These are phyloP conservation scores for Daldinia childiae DNA, from an alignment of 495 filamentous ascomycete genomes.

Conservation along the genomic window DNA sequence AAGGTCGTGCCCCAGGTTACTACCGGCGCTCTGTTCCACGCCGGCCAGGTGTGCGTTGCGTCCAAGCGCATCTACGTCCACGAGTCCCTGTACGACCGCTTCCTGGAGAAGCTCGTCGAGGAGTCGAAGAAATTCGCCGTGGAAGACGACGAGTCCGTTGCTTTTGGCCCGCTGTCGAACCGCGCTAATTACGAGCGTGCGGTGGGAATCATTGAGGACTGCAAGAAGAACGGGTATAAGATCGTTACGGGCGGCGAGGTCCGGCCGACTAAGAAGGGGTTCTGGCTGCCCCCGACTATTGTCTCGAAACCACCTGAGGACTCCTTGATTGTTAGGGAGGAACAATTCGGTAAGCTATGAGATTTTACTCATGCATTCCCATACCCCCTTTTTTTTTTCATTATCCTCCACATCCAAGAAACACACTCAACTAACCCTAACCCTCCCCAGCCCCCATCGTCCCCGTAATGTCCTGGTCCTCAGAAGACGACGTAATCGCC, in stretches of 20 bases:
- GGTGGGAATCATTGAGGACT: slow-evolving; percentile 56
- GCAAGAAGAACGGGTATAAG: slow-evolving; percentile 56
- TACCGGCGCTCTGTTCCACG: slow-evolving; percentile 66
- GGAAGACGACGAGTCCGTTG: slow-evolving; percentile 50
- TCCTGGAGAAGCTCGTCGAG: slow-evolving; percentile 63
- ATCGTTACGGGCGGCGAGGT: slow-evolving; percentile 52
- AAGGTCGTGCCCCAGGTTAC: slow-evolving; percentile 62
- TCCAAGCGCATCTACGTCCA: slow-evolving; percentile 76
- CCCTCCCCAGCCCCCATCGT: slow-evolving; percentile 59
- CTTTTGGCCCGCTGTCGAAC: slow-evolving; percentile 69
- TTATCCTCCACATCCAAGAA: not conserved
- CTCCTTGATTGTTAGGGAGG: slow-evolving; percentile 55
- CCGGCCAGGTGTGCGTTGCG: slow-evolving; percentile 63
- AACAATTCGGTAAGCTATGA: slow-evolving; percentile 57
- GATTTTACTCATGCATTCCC: not conserved
- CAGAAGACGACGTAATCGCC: slow-evolving; percentile 66
- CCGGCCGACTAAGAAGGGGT: slow-evolving; percentile 50
- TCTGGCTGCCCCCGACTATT: slow-evolving; percentile 61
- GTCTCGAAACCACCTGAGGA: slow-evolving; percentile 59
- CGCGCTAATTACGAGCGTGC: slow-evolving; percentile 65
- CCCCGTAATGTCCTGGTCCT: slow-evolving; percentile 63
- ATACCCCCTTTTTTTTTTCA: not conserved
- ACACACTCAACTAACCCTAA: not conserved
- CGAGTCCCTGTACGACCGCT: slow-evolving; percentile 70
- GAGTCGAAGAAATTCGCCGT: slow-evolving; percentile 63